Base-by-base conservation (phyloP, 768 basidiomycete genomes). In the Gymnopilus junonius region DNA sequence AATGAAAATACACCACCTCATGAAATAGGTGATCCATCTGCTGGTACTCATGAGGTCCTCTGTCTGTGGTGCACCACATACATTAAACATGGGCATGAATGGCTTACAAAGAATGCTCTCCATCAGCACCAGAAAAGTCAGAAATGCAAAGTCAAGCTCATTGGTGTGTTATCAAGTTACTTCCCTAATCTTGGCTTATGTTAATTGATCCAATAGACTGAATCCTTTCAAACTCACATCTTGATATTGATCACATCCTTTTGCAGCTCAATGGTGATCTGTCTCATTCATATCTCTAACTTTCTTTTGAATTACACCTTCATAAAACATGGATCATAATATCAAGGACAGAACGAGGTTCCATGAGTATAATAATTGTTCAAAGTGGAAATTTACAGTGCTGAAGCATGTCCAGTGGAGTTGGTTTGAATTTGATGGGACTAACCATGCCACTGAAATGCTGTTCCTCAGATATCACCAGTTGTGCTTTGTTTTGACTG, bases 401-500 rank as follows among this genome's bases (percentile, higher is more conserved):
- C 40, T 42, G 7, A 50, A 50, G 48, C 48, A 11, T 29, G 14
- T 2, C 27, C 14, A 59, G 58, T 8, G 31, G 58, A 59, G 58
- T 46, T 59, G 5, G 58, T 17, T 25, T 59, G 31, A 59, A 59
- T 45, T 45, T 59, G 58, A 54, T 50, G 48, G 3, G 12, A 42
- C 48, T 11, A 50, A 17, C 53, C 27, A 54, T 61, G 59, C 59
- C 43, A 50, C 23, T 61, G 59, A 61, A 51, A 61, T 61, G 59
- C 59, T 37, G 45, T 7, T 35, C 43, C 59, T 61, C 37, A 35
- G 59, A 53, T 51, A 61, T 61, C 59, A 61, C 59, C 59, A 25
- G 48, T 53, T 54, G 21, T 50, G 59, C 59, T 61, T 61, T 61
- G 59, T 61, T 34, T 53, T 61, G 48, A 54, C 17, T 61, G 59